Evolutionary conservation across 192 early-diverging fungal species (phyloP).

Genomic region (Coemansia sp.): DNA sequence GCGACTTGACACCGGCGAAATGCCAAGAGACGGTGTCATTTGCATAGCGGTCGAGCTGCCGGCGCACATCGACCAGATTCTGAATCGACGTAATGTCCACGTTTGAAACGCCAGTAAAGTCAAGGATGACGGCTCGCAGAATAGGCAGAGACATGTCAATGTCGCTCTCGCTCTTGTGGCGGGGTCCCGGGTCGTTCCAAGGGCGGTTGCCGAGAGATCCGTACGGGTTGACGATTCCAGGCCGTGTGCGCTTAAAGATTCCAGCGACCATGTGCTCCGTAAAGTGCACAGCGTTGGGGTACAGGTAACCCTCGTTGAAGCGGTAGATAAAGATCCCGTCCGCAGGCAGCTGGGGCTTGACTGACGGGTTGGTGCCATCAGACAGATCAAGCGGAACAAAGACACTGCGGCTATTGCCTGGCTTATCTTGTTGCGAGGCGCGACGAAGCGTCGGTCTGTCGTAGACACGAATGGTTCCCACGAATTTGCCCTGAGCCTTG

Average conservation of each 20-base stretch:
- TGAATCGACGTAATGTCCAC: conserved; percentile 82
- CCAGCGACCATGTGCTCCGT: conserved; percentile 53
- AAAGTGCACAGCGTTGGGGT: conserved; percentile 51
- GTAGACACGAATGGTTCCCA: conserved; percentile 43
- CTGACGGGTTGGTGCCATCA: conserved; percentile 33
- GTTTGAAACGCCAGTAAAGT: conserved; percentile 73
- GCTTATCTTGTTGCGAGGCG: background rate
- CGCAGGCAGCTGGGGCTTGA: conserved; percentile 22
- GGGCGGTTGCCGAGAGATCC: conserved; percentile 51
- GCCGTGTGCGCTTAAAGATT: conserved; percentile 48
- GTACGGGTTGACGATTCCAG: conserved; percentile 46
- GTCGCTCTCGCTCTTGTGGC: conserved; percentile 43
- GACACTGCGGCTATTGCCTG: conserved; percentile 50
- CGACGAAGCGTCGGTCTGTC: conserved; percentile 7
- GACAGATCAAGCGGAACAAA: conserved; percentile 65
- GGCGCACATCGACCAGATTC: conserved; percentile 64
- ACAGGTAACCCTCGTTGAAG: conserved; percentile 49
- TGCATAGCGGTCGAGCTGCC: conserved; percentile 56
- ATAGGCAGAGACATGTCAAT: conserved; percentile 47
- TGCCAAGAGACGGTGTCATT: conserved; percentile 53
- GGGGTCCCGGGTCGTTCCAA: conserved; percentile 59
- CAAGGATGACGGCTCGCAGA: conserved; percentile 74
- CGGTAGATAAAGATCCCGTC: conserved; percentile 49
- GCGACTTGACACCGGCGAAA: conserved; percentile 52
- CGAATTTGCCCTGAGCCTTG: conserved; percentile 46